Evolutionary conservation across 805 yeast species (phyloP).

Genomic region (Sungouiozyma intestinalis): DNA sequence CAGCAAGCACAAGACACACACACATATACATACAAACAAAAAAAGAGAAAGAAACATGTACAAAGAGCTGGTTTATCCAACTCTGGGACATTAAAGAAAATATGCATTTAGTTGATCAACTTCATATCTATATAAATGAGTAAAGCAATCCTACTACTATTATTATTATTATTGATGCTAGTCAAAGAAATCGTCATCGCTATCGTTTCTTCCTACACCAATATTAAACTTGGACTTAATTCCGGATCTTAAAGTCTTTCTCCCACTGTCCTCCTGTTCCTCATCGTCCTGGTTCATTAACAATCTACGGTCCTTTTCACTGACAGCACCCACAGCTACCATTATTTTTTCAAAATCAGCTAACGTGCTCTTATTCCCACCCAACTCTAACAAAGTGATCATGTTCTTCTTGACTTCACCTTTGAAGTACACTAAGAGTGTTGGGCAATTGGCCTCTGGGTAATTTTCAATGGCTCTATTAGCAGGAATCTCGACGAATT

Average conservation of each 20-base stretch:
- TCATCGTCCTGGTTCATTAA: conserved; percentile 49
- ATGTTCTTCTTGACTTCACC: conserved; percentile 71
- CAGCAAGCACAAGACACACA: no score
- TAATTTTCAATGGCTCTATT: conserved; percentile 85
- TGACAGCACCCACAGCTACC: conserved; percentile 56
- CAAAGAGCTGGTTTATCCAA: no score
- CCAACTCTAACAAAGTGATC: conserved; percentile 69
- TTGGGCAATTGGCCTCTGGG: conserved; percentile 87
- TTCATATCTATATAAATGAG: not conserved
- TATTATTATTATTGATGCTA: no score
- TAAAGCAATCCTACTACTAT: no score
- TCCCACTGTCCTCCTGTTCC: conserved; percentile 45
- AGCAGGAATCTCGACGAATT: conserved; percentile 88
- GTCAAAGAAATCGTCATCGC: conserved; percentile 42
- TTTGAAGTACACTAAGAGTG: conserved; percentile 70
- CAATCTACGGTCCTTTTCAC: conserved; percentile 57
- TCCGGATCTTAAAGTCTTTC: conserved; percentile 40
- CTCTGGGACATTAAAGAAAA: not conserved
- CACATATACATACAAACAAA: not conserved
- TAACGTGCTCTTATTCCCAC: conserved; percentile 67
- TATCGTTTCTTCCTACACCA: conserved; percentile 33
- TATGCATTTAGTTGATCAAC: not conserved
- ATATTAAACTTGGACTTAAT: conserved; percentile 23
- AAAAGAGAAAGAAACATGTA: not conserved
- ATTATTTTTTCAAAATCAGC: conserved; percentile 66